Evolutionary conservation across 768 basidiomycete genomes (phyloP), one percentile per base, ranked within the genome.

Genomic region (Russula emetica): DNA sequence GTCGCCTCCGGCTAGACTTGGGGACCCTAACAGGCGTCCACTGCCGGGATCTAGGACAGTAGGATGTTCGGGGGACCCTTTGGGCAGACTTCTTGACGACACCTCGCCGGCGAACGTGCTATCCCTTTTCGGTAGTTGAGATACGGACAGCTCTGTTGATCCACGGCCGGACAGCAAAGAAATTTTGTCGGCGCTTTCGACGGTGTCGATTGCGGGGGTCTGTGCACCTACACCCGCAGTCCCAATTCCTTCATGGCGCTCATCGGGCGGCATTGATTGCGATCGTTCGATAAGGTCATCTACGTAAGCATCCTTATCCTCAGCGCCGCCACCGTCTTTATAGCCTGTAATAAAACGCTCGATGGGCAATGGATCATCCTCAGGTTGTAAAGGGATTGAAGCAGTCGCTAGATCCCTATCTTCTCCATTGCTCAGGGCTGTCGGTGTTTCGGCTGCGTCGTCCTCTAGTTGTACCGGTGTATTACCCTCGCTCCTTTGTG

Each of bases 391-490:
- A 4, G 38, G 38, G 9, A 32, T 38, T 10, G 55, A 38, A 3
- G 24, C 3, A 20, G 26, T 47, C 24, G 42, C 40, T 20, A 11
- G 26, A 18, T 26, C 55, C 18, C 28, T 51, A 30, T 51, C 55
- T 36, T 24, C 14, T 14, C 13, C 32, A 16, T 44, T 38, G 18
- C 34, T 45, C 8, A 22, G 22, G 8, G 3, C 34, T 36, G 44
- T 60, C 26, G 11, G 30, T 13, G 24, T 44, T 16, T 61, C 59
- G 40, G 50, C 20, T 5, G 24, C 26, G 42, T 66, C 66, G n/a
- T 60, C 63, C 13, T 67, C 66, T 5, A 63, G 57, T 8, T 50
- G 59, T 7, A 55, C 44, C 6, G 68, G 66, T 9, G 66, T 69
- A 7, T 49, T 60, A 18, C 50, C 66, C 18, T 61, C 68, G 16